Evolutionary conservation across 176 grass and related monocot species (phyloP).

Genomic region (Pontederia paniculata): DNA sequence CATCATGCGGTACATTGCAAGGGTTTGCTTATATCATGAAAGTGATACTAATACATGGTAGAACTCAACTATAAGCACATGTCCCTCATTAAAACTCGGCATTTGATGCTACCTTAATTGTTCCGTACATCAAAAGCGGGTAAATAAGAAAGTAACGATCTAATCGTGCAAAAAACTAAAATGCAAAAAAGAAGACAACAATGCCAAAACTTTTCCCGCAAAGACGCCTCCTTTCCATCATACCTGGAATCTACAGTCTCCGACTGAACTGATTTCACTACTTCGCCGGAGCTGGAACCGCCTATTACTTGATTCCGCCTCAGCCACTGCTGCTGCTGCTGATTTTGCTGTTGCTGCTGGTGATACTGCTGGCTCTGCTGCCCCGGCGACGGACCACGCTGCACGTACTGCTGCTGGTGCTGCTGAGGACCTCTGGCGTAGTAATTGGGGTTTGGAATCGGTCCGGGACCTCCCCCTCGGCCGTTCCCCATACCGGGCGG

Average conservation of each 20-base stretch:
- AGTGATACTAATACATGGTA: no score
- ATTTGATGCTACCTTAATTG: no score
- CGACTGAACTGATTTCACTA: constrained; percentile 16
- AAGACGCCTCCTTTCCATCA: neutral
- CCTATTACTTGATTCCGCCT: constrained; percentile 36
- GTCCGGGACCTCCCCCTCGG: neutral
- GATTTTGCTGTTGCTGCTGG: constrained; percentile 15
- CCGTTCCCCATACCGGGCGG: constrained; percentile 4
- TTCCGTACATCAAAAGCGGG: no score
- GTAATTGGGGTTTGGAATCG: neutral
- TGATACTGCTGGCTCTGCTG: neutral
- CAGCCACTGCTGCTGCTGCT: constrained; percentile 48
- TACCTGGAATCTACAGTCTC: constrained; percentile 49
- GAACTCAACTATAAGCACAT: no score
- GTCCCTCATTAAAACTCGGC: no score
- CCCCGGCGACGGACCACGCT: neutral
- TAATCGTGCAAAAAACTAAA: neutral
- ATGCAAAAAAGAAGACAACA: neutral
- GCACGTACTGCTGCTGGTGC: constrained; percentile 9
- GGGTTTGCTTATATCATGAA: no score
- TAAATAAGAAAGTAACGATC: neutral
- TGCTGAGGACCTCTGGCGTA: constrained; percentile 1
- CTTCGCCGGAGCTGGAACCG: constrained; percentile 22
- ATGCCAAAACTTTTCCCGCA: neutral
- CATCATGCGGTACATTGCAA: no score